phyloP scores from a whole-genome alignment of 139 green algal genomes.

The Medakamo hakoo region DNA sequence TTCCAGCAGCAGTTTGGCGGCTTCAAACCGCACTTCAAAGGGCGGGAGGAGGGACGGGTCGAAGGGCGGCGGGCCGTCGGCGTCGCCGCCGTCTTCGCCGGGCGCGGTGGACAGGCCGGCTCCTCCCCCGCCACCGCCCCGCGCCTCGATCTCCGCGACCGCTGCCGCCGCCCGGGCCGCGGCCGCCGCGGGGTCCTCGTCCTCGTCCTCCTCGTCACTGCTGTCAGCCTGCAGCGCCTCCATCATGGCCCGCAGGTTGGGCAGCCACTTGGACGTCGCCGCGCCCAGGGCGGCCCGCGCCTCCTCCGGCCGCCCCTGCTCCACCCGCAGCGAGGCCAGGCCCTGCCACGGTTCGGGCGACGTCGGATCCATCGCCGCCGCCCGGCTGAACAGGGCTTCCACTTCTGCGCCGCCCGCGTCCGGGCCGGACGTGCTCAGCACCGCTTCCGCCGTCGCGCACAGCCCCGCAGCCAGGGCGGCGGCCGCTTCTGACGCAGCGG shows the following conservation, averaged over 20 bases:
- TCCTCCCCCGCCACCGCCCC: neutral
- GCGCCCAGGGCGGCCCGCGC: neutral
- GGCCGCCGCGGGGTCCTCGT: too few species aligned
- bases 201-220: too few species aligned
- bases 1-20: conserved; percentile 72
- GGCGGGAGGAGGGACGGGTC: conserved; percentile 19
- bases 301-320: neutral
- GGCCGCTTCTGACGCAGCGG: neutral
- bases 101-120: neutral
- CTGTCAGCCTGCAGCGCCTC: too few species aligned
- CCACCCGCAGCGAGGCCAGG: neutral
- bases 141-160: too few species aligned
- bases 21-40: conserved; percentile 73
- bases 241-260: too few species aligned
- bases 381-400: neutral
- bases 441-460: neutral
- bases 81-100: neutral
- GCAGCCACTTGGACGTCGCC: neutral
- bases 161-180: too few species aligned
- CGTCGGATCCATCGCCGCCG: too few species aligned
- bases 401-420: neutral
- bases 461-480: neutral
- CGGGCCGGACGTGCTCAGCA: neutral
- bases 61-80: too few species aligned
- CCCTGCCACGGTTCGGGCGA: neutral